A percentile compares a stretch with the other conserved stretches of the same genome.
phyloP scores from a whole-genome alignment of 2,329 filamentous ascomycete species.

The Penicillium concentricum region DNA sequence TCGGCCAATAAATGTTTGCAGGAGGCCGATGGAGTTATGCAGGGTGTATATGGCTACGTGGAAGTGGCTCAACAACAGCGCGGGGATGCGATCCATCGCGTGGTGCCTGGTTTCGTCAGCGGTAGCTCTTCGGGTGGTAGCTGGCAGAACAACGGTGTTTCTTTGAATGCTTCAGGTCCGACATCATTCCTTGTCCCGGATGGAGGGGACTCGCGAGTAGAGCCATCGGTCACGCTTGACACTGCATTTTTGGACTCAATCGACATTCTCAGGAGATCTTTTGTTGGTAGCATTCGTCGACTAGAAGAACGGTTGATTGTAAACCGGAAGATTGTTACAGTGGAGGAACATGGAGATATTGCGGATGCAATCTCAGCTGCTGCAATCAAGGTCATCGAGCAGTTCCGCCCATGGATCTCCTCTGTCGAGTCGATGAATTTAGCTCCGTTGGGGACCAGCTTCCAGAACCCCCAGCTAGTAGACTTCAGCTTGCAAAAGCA shows the following conservation, averaged over 20 bases:
- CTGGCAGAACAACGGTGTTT: conserved; percentile 70
- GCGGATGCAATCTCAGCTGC: conserved; percentile 78
- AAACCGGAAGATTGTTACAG: conserved; percentile 77
- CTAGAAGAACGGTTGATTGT: conserved; percentile 79
- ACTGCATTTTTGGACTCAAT: conserved; percentile 74
- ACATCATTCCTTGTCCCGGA: conserved; percentile 80
- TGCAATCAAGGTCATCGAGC: conserved; percentile 77
- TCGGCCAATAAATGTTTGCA: conserved; percentile 93
- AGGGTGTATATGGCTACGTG: conserved; percentile 93
- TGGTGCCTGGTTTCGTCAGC: conserved; percentile 89
- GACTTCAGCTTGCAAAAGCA: conserved; percentile 93
- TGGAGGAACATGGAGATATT: conserved; percentile 73
- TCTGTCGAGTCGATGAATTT: conserved; percentile 91
- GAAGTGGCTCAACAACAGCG: conserved; percentile 91
- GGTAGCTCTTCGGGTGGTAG: conserved; percentile 80
- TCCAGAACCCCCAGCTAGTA: conserved; percentile 78
- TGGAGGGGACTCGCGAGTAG: conserved; percentile 69
- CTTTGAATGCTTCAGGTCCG: conserved; percentile 63
- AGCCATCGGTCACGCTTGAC: conserved; percentile 74
- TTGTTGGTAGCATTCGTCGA: conserved; percentile 81
- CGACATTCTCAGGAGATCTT: conserved; percentile 79
- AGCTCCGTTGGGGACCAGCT: conserved; percentile 70
- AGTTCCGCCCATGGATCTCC: conserved; percentile 85
- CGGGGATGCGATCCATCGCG: conserved; percentile 87
- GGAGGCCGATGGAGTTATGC: conserved; percentile 93